Conservation (phyloP, 2,329 filamentous ascomycete species). For the Colletotrichum zoysiae region DNA sequence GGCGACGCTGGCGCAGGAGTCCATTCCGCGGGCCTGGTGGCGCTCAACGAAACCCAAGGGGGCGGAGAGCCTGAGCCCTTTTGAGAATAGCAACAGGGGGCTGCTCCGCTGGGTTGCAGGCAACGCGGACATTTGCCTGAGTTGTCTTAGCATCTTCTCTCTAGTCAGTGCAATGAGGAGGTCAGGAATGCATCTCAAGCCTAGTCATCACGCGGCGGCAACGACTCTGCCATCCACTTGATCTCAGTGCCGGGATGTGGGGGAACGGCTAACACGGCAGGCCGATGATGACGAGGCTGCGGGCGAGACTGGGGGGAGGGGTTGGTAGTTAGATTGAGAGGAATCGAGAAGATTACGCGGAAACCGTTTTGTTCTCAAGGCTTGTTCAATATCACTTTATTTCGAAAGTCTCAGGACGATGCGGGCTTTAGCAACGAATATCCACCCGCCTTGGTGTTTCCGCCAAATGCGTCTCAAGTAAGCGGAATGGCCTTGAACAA, state of each 20-base stretch:
- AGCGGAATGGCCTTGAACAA: constrained; percentile 7
- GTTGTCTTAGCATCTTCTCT: neutral
- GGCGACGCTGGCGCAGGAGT: neutral
- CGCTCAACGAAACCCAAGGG: neutral
- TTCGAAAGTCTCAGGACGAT: neutral
- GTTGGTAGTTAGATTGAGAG: too few species aligned
- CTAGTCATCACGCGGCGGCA: constrained; percentile 11
- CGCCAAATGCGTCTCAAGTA: neutral
- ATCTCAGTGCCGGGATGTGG: constrained; percentile 31
- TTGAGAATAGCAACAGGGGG: neutral
- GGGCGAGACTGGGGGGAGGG: neutral
- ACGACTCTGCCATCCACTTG: neutral
- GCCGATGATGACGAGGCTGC: neutral
- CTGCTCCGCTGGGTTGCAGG: constrained; percentile 17
- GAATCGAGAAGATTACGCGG: neutral
- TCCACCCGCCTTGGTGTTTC: neutral
- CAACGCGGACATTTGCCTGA: constrained; percentile 29
- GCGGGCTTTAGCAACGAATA: constrained; percentile 1
- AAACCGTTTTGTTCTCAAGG: neutral
- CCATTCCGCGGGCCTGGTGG: neutral
- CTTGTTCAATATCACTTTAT: neutral
- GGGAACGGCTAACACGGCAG: constrained; percentile 21
- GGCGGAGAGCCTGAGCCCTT: neutral
- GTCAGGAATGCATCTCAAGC: constrained; percentile 10
- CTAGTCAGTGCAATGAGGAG: neutral